Conservation (phyloP, 2,329 filamentous ascomycete species). For the Monosporascus sp. region DNA sequence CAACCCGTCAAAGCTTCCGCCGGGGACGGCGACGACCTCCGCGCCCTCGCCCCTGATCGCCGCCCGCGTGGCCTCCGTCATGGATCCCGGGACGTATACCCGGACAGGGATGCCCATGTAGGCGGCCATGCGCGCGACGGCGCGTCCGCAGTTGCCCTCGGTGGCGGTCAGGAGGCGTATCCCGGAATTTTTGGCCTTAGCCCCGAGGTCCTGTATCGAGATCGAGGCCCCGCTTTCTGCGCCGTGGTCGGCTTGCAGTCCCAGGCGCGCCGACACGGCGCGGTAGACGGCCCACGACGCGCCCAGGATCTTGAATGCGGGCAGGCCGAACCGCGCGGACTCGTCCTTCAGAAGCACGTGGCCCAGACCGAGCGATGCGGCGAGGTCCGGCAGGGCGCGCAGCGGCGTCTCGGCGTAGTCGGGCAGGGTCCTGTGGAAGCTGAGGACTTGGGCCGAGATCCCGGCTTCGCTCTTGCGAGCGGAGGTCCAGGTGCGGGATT, state of each 20-base stretch:
- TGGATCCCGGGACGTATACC: constrained; percentile 59
- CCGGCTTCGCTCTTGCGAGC: not conserved
- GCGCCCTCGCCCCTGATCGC: constrained; percentile 60
- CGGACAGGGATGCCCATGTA: constrained; percentile 48
- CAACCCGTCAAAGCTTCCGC: constrained; percentile 60
- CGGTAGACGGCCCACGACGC: constrained; percentile 68
- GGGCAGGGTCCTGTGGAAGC: constrained; percentile 56
- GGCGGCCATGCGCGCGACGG: constrained; percentile 62
- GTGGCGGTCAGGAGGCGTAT: constrained; percentile 58
- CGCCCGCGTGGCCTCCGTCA: constrained; percentile 47
- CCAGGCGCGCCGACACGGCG: constrained; percentile 41
- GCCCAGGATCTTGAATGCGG: constrained; percentile 76
- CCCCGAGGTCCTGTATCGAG: constrained; percentile 17
- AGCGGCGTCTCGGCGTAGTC: constrained; percentile 52
- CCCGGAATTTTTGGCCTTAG: constrained; percentile 10
- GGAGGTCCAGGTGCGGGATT: not conserved
- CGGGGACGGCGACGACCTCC: constrained; percentile 45
- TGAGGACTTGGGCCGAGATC: not conserved
- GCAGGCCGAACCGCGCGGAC: constrained; percentile 60
- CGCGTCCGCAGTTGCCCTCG: constrained; percentile 73
- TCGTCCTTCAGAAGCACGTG: constrained; percentile 68
- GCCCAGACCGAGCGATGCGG: constrained; percentile 50
- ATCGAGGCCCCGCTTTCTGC: not conserved
- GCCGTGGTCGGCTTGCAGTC: constrained; percentile 33
- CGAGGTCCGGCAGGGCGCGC: constrained; percentile 44